phyloP scores from a whole-genome alignment of 345 rosid genomes.

The Lumnitzera racemosa region DNA sequence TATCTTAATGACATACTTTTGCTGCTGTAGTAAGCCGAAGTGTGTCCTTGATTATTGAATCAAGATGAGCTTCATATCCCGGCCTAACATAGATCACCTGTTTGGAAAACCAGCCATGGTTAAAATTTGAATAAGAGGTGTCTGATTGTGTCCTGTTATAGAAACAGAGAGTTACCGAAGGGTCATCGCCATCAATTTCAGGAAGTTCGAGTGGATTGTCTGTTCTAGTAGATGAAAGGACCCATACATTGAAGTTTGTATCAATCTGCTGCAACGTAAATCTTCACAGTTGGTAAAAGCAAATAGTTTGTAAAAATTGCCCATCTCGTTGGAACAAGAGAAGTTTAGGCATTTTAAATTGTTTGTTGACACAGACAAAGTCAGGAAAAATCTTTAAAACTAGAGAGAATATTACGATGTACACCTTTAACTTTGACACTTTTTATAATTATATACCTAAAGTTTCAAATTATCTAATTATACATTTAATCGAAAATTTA shows the following conservation, averaged over 20 bases:
- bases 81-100: slow-evolving; percentile 90
- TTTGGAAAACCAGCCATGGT: not conserved
- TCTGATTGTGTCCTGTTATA: not conserved
- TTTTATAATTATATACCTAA: no score
- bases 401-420: no score
- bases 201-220: slow-evolving; percentile 31
- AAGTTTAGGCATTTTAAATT: no score
- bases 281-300: no score
- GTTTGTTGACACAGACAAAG: no score
- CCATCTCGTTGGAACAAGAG: no score
- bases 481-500: no score
- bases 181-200: slow-evolving; percentile 73
- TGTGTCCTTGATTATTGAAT: slow-evolving; percentile 68
- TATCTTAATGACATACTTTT: slow-evolving; percentile 25
- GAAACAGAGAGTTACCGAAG: slow-evolving; percentile 44
- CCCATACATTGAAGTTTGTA: slow-evolving; percentile 69
- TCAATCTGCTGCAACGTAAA: slow-evolving; percentile 42
- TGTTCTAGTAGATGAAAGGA: slow-evolving; percentile 44
- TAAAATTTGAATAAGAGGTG: not conserved
- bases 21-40: slow-evolving; percentile 45
- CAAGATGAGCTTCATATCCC: slow-evolving; percentile 68
- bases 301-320: no score
- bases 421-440: no score
- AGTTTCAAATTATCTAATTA: no score
- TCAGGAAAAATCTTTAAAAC: no score